Evolutionary conservation across 768 basidiomycete genomes (phyloP).

Genomic region (Daedaleopsis sinensis): DNA sequence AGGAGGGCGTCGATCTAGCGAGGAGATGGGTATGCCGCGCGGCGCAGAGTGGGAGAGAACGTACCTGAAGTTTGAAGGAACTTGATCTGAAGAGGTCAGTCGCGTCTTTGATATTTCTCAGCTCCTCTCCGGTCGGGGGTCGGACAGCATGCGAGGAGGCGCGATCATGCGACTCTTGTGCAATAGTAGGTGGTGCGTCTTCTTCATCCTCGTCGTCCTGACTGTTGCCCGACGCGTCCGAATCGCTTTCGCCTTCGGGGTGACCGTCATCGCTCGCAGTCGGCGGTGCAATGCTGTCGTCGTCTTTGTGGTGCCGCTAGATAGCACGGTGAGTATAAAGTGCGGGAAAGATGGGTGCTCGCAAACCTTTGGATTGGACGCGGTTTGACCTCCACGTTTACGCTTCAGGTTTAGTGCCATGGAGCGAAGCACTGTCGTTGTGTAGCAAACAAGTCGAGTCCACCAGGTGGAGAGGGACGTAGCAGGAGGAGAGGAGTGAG

Average conservation of each 20-base stretch:
- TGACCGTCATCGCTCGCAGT: background rate
- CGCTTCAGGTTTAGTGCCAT: background rate
- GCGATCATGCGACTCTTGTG: background rate
- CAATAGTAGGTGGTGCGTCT: slow-evolving; percentile 1
- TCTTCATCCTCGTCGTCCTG: background rate
- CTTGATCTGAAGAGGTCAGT: slow-evolving; percentile 74
- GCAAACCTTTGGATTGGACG: background rate
- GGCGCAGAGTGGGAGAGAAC: slow-evolving; percentile 5
- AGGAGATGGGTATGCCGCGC: slow-evolving; percentile 9
- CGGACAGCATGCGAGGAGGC: slow-evolving; percentile 34
- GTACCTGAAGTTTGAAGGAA: slow-evolving; percentile 84
- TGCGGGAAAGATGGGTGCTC: background rate
- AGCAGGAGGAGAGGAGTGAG: no score
- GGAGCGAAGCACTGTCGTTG: background rate
- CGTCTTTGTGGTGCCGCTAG: background rate
- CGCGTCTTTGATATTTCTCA: slow-evolving; percentile 73
- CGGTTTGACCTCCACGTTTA: background rate
- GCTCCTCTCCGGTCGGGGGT: slow-evolving; percentile 70
- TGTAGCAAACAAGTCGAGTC: background rate
- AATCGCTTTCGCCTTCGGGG: background rate
- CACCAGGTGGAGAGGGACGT: background rate
- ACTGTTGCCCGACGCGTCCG: background rate
- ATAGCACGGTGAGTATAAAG: background rate
- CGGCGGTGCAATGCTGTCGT: background rate
- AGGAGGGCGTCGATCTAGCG: slow-evolving; percentile 77